These are phyloP conservation scores for Phytophthora quininea DNA, from an alignment of 352 stramenopile genomes.

Conservation along the genomic window DNA sequence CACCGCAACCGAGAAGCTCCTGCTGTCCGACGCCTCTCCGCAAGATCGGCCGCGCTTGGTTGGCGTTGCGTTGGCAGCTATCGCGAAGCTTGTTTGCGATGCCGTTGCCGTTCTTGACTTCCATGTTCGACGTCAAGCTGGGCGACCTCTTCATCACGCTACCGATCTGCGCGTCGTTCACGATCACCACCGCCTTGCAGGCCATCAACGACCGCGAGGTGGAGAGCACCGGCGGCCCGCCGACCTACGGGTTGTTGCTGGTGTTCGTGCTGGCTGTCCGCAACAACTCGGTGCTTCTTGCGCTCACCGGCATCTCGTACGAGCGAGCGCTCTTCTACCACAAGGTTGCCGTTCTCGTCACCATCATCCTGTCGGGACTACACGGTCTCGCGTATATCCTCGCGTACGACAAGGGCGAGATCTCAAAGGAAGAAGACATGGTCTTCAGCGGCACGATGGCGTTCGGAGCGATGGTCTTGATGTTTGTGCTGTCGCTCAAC, in stretches of 20 bases:
- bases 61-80: constrained; percentile 34
- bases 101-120: constrained; percentile 33
- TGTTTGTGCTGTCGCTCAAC: constrained; percentile 40
- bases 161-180: constrained; percentile 21
- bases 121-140: constrained; percentile 40
- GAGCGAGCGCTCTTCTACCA: constrained; percentile 61
- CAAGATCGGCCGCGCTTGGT: constrained; percentile 29
- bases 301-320: constrained; percentile 50
- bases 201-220: constrained; percentile 24
- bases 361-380: constrained; percentile 40
- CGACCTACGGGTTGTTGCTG: constrained; percentile 39
- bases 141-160: constrained; percentile 42
- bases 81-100: constrained; percentile 34
- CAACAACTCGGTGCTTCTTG: constrained; percentile 57
- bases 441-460: constrained; percentile 28
- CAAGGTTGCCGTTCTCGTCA: constrained; percentile 42
- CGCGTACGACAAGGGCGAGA: constrained; percentile 21
- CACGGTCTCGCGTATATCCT: constrained; percentile 55
- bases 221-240: constrained; percentile 19
- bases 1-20: constrained; percentile 3
- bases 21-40: constrained; percentile 15
- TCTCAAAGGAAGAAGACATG: constrained; percentile 29
- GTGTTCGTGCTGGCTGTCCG: constrained; percentile 50
- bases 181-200: constrained; percentile 24
- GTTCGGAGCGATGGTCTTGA: constrained; percentile 40